phyloP scores from a whole-genome alignment of 2,329 filamentous ascomycete genomes.

The Penicillium sp. region DNA sequence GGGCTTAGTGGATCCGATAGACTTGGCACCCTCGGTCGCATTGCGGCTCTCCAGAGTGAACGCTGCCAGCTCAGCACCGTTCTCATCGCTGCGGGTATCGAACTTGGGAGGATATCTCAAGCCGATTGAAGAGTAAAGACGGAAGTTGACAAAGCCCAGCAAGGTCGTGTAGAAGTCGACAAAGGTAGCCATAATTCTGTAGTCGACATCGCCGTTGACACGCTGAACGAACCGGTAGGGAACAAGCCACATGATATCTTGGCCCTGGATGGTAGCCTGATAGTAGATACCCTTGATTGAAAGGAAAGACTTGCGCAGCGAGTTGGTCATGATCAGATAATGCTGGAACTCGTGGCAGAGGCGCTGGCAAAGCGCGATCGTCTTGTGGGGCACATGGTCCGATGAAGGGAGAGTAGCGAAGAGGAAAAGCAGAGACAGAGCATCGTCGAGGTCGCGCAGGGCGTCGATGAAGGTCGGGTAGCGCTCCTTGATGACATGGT shows the following conservation, averaged over 20 bases:
- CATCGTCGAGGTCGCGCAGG: conserved; percentile 90
- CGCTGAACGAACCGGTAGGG: conserved; percentile 97
- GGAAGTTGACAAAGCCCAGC: conserved; percentile 91
- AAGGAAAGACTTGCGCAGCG: conserved; percentile 89
- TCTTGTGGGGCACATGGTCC: conserved; percentile 83
- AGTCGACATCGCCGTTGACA: conserved; percentile 90
- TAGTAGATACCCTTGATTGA: conserved; percentile 99
- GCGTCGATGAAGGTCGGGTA: conserved; percentile 97
- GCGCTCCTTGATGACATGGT: conserved; percentile 95
- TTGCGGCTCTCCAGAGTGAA: conserved; percentile 81
- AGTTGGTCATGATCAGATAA: conserved; percentile 88
- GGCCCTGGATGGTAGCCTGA: conserved; percentile 92
- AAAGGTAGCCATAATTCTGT: conserved; percentile 98
- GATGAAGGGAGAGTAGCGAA: conserved; percentile 95
- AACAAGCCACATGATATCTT: conserved; percentile 94
- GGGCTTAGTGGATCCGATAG: conserved; percentile 48
- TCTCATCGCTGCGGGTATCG: conserved; percentile 76
- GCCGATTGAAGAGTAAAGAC: conserved; percentile 83
- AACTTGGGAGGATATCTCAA: conserved; percentile 96
- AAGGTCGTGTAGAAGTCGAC: conserved; percentile 98
- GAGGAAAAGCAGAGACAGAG: conserved; percentile 91
- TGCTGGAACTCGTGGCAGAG: conserved; percentile 95
- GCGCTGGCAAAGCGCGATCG: conserved; percentile 89
- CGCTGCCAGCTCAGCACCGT: conserved; percentile 81
- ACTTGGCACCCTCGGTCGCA: conserved; percentile 43